Percentiles rank a stretch among this genome's conserved stretches.
Conservation (phyloP, 108 stramenopile species). For the Nitzschia inconspicua region DNA sequence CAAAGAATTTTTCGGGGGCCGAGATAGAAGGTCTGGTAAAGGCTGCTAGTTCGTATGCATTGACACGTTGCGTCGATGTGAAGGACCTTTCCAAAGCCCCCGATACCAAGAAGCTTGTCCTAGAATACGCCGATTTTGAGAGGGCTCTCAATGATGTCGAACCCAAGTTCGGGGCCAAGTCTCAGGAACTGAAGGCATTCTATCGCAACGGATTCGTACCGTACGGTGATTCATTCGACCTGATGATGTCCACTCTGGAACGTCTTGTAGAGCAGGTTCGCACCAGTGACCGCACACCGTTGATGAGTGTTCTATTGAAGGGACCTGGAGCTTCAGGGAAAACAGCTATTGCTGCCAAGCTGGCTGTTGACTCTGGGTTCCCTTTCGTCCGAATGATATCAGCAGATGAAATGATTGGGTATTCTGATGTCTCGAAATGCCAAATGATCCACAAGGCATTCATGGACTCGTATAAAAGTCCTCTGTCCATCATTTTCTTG, state of each 20-base stretch:
- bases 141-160: conserved; percentile 87
- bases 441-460: conserved; percentile 92
- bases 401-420: conserved; percentile 97
- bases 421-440: conserved; percentile 83
- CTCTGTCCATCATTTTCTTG: conserved; percentile 93
- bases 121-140: conserved; percentile 85
- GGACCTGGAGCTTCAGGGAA: conserved; percentile 90
- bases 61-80: conserved; percentile 87
- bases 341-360: conserved; percentile 94
- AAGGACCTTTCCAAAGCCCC: conserved; percentile 91
- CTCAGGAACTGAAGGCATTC: conserved; percentile 83
- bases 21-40: conserved; percentile 98
- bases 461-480: conserved; percentile 96
- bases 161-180: conserved; percentile 94
- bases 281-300: conserved; percentile 84
- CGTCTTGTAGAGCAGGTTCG: conserved; percentile 91
- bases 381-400: conserved; percentile 96
- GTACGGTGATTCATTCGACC: conserved; percentile 88
- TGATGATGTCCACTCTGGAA: conserved; percentile 73
- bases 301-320: conserved; percentile 90
- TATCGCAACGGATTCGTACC: conserved; percentile 95
- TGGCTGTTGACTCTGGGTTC: conserved; percentile 91
- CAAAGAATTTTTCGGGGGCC: conserved; percentile 98
- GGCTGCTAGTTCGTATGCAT: conserved; percentile 94
- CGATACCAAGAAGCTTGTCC: conserved; percentile 79